Percentiles rank a stretch among this genome's conserved stretches.
Conservation (phyloP, 2,329 filamentous ascomycete genomes). For the Beauveria rudraprayagi region DNA sequence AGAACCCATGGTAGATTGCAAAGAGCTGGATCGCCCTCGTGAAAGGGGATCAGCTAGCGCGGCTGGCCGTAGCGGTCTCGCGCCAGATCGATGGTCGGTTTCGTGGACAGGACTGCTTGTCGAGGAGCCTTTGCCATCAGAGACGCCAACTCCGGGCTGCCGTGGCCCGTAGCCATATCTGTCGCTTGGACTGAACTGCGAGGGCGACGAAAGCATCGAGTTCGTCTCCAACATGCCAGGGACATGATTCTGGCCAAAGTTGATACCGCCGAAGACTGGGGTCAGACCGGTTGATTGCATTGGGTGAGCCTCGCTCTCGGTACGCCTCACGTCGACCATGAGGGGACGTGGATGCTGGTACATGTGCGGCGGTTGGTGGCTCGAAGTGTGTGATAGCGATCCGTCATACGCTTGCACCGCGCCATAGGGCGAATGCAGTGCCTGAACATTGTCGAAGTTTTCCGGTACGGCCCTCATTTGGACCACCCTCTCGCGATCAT, state of each 20-base stretch:
- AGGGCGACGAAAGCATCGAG: slow-evolving; percentile 48
- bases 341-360: slow-evolving; percentile 60
- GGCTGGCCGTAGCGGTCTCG: slow-evolving; percentile 48
- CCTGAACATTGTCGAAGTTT: slow-evolving; percentile 62
- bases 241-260: slow-evolving; percentile 47
- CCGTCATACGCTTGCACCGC: slow-evolving; percentile 46
- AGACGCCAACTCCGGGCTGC: slow-evolving; percentile 33
- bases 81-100: slow-evolving; percentile 28
- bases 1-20: slow-evolving; percentile 51
- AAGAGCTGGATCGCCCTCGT: slow-evolving; percentile 47
- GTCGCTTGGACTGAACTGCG: slow-evolving; percentile 30
- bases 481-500: slow-evolving; percentile 63
- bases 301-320: slow-evolving; percentile 52
- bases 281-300: slow-evolving; percentile 60
- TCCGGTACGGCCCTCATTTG: slow-evolving; percentile 65
- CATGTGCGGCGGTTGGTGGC: slow-evolving; percentile 17
- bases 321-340: slow-evolving; percentile 59
- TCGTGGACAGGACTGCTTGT: slow-evolving; percentile 15
- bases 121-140: slow-evolving; percentile 19
- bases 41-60: slow-evolving; percentile 50
- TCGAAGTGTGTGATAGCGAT: slow-evolving; percentile 37
- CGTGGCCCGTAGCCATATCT: slow-evolving; percentile 30
- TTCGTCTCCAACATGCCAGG: slow-evolving; percentile 47
- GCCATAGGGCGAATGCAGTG: slow-evolving; percentile 59
- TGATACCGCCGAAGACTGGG: slow-evolving; percentile 58